A percentile compares a stretch with the other conserved stretches of the same genome.
These are phyloP conservation scores for Ormosia semicastrata DNA, from an alignment of 306 rosid species.

Conservation along the genomic window DNA sequence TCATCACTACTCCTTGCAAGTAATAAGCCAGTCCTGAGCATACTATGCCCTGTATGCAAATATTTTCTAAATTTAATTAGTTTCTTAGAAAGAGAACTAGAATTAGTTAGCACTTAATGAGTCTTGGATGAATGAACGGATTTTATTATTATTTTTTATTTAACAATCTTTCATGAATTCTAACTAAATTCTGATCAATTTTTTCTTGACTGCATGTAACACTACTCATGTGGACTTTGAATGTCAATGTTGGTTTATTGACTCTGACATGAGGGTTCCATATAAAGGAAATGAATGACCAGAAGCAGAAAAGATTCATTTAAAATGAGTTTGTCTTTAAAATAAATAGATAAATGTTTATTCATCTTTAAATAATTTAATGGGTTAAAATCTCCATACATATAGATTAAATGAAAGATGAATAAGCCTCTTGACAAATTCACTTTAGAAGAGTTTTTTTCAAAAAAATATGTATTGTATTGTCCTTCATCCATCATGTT, in stretches of 20 bases:
- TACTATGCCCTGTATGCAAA: conserved; percentile 63
- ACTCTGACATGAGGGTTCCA: background rate
- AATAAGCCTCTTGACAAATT: too few species aligned
- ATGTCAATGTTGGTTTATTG: background rate
- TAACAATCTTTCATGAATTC: background rate
- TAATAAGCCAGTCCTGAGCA: conserved; percentile 77
- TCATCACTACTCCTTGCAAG: conserved; percentile 86
- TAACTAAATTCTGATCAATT: too few species aligned
- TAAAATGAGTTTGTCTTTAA: too few species aligned
- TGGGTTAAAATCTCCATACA: too few species aligned
- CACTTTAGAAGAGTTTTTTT: too few species aligned
- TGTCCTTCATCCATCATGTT: background rate
- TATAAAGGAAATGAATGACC: too few species aligned
- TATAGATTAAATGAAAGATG: too few species aligned
- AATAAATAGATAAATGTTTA: too few species aligned
- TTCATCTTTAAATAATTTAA: too few species aligned
- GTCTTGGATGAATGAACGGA: background rate
- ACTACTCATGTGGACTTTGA: background rate
- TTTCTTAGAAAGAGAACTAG: background rate
- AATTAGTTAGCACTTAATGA: background rate
- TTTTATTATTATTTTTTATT: background rate
- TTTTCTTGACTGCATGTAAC: too few species aligned
- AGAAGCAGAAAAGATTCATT: too few species aligned
- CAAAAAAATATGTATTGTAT: too few species aligned
- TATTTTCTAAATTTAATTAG: background rate